Conservation (phyloP, 768 basidiomycete species). For the Agrocybe praecox region DNA sequence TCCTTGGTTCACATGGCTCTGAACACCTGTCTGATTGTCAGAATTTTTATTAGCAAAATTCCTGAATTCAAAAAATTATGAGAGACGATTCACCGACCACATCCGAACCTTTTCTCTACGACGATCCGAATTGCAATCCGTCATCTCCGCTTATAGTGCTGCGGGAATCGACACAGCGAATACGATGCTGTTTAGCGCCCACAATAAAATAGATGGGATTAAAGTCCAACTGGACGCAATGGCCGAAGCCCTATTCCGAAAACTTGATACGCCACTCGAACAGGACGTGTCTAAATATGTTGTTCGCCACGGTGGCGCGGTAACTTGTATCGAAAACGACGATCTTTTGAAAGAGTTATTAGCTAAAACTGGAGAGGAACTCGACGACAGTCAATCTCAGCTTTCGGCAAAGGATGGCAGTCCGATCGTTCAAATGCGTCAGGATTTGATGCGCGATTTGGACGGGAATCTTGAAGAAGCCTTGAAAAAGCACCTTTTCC, state of each 20-base stretch:
- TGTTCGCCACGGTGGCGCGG: conserved; percentile 32
- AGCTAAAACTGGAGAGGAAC: conserved; percentile 21
- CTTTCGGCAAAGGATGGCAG: neutral
- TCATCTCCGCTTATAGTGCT: conserved; percentile 9
- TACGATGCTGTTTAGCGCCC: conserved; percentile 26
- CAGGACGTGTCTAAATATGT: conserved; percentile 33
- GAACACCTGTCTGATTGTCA: no score
- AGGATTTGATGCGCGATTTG: conserved; percentile 4
- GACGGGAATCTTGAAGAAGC: conserved; percentile 7
- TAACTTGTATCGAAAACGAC: conserved; percentile 31
- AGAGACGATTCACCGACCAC: conserved; percentile 10
- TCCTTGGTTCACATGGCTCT: no score
- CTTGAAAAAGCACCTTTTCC: conserved; percentile 4
- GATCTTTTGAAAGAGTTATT: conserved; percentile 27
- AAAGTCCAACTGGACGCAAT: conserved; percentile 24
- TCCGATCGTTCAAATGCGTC: conserved; percentile 2
- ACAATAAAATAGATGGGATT: conserved; percentile 26
- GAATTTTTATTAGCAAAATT: neutral
- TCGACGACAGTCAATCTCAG: neutral
- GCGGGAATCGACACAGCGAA: conserved; percentile 26
- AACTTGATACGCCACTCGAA: conserved; percentile 33
- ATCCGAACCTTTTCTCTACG: conserved; percentile 13
- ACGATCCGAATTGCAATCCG: conserved; percentile 5
- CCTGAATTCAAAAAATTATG: conserved; percentile 6
- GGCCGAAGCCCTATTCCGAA: conserved; percentile 26